These are phyloP conservation scores for Volvox africanus DNA, from an alignment of 139 green algal genomes.

Conservation along the genomic window DNA sequence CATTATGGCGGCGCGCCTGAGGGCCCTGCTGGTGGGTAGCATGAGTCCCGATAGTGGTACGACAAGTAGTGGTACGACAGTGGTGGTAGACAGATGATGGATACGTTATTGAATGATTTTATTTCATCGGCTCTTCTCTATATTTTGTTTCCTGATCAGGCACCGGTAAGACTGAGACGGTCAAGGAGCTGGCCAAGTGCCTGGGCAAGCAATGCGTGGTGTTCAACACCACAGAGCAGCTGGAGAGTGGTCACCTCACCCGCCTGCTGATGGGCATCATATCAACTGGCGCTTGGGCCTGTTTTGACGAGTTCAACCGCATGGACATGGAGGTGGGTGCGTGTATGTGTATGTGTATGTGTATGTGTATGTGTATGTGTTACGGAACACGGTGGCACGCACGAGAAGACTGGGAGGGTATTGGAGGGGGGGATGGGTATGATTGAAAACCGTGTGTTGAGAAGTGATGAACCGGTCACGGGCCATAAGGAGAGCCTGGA, in stretches of 20 bases:
- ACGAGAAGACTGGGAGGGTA: too few species aligned
- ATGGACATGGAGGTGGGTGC: slow-evolving; percentile 81
- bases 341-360: too few species aligned
- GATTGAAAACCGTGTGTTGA: slow-evolving; percentile 18
- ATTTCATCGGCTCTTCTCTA: not conserved
- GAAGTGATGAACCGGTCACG: not conserved
- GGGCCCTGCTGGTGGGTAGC: slow-evolving; percentile 51
- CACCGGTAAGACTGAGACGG: slow-evolving; percentile 88
- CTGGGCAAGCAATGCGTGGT: slow-evolving; percentile 85
- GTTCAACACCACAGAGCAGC: slow-evolving; percentile 80
- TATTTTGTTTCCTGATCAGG: slow-evolving; percentile 41
- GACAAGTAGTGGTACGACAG: not conserved
- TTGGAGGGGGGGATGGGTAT: not conserved
- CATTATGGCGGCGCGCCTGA: slow-evolving; percentile 70
- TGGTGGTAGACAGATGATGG: not conserved
- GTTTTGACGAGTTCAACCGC: slow-evolving; percentile 94
- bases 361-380: too few species aligned
- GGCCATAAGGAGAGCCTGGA: not conserved
- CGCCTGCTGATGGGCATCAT: slow-evolving; percentile 57
- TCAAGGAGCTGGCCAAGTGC: slow-evolving; percentile 82
- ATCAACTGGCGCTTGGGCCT: slow-evolving; percentile 79
- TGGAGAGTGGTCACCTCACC: slow-evolving; percentile 58
- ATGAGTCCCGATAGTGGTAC: not conserved
- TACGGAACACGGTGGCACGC: too few species aligned
- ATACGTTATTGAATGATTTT: not conserved